These are phyloP conservation scores for Echinosophora koreensis DNA, from an alignment of 306 rosid genomes.

Conservation along the genomic window DNA sequence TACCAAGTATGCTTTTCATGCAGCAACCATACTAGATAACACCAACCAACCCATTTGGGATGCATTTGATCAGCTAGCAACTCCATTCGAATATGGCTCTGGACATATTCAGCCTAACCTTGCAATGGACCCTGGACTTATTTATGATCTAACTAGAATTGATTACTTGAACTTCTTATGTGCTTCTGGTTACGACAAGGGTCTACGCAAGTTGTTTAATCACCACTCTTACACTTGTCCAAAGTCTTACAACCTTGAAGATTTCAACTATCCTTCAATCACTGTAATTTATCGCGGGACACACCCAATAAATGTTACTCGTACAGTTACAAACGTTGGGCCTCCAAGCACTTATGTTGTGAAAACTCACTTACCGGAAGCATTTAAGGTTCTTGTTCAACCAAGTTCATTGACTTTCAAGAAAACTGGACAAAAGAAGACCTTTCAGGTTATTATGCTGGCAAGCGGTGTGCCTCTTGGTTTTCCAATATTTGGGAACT, in stretches of 20 bases:
- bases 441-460: constrained; percentile 52
- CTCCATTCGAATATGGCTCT: constrained; percentile 66
- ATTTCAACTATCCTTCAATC: constrained; percentile 76
- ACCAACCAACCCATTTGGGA: constrained; percentile 45
- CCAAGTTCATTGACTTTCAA: constrained; percentile 58
- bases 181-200: constrained; percentile 53
- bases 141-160: constrained; percentile 52
- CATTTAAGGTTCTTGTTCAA: constrained; percentile 49
- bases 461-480: constrained; percentile 26
- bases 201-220: constrained; percentile 26
- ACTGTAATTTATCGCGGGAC: constrained; percentile 47
- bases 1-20: not conserved
- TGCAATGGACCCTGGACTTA: constrained; percentile 72
- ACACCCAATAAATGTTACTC: constrained; percentile 45
- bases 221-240: constrained; percentile 47
- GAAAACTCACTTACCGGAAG: constrained; percentile 40
- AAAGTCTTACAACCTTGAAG: constrained; percentile 44
- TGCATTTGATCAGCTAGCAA: constrained; percentile 46
- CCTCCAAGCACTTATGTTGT: constrained; percentile 59
- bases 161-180: constrained; percentile 79
- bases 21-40: constrained; percentile 60
- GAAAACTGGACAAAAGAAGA: constrained; percentile 61
- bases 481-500: constrained; percentile 46
- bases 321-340: constrained; percentile 71
- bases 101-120: constrained; percentile 69